Percentiles rank a stretch among this genome's conserved stretches.
Evolutionary conservation across 495 filamentous ascomycete species (phyloP).

Genomic region (Trichoderma reesei): DNA sequence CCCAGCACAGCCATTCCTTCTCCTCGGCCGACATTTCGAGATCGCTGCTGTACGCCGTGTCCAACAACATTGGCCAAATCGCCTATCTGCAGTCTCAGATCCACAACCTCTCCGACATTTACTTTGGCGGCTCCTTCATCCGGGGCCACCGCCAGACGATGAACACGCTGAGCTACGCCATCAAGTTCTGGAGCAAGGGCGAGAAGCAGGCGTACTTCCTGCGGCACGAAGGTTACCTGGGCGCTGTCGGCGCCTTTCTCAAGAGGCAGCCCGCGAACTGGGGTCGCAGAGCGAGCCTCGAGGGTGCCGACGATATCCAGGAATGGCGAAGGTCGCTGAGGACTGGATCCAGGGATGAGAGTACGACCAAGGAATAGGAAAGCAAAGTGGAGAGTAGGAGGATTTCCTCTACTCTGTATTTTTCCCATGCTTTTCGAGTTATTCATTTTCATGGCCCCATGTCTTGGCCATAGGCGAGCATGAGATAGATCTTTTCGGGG

Average conservation of each 20-base stretch:
- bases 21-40: constrained; percentile 42
- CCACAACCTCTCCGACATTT: constrained; percentile 81
- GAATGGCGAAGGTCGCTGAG: background rate
- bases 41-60: constrained; percentile 67
- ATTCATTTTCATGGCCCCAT: no score
- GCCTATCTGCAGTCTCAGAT: constrained; percentile 91
- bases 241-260: constrained; percentile 91
- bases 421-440: no score
- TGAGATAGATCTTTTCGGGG: background rate
- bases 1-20: constrained; percentile 26
- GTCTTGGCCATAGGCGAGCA: background rate
- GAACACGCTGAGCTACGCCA: constrained; percentile 91
- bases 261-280: constrained; percentile 85
- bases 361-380: background rate
- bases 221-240: constrained; percentile 91
- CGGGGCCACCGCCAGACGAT: constrained; percentile 94
- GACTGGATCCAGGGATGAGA: background rate
- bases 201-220: constrained; percentile 92
- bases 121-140: constrained; percentile 96
- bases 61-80: constrained; percentile 98
- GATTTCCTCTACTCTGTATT: no score
- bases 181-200: constrained; percentile 94
- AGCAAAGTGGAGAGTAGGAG: no score
- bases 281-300: constrained; percentile 72
- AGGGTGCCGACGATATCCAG: constrained; percentile 19